Percentiles rank a stretch among this genome's conserved stretches.
Evolutionary conservation across 331 rosid genomes (phyloP).

Genomic region (Quercus lobata): DNA sequence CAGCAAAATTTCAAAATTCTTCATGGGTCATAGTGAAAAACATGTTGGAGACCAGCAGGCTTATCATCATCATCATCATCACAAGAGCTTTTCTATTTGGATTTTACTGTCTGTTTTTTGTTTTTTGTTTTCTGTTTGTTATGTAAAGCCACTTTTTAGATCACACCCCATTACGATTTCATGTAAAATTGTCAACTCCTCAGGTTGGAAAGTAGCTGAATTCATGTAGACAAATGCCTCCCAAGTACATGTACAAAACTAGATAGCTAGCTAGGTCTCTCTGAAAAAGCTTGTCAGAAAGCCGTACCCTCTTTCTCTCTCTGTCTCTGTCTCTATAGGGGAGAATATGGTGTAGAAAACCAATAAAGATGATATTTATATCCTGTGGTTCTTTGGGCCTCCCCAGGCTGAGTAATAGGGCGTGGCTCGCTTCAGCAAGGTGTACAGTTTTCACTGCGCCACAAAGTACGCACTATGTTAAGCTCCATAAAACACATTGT

Average conservation of each 20-base stretch:
- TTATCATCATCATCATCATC: too few relatives aligned
- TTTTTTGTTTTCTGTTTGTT: too few relatives aligned
- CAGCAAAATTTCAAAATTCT: too few relatives aligned
- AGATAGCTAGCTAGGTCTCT: neutral
- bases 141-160: neutral
- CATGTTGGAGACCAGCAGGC: too few relatives aligned
- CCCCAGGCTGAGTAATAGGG: neutral
- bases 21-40: too few relatives aligned
- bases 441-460: constrained; percentile 6
- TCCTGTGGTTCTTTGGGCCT: neutral
- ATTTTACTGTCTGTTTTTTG: too few relatives aligned
- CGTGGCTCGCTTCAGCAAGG: neutral
- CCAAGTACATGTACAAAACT: neutral
- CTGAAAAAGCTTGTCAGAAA: neutral
- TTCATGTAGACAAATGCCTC: neutral
- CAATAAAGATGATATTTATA: constrained; percentile 21
- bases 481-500: neutral
- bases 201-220: neutral
- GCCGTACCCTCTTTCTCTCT: neutral
- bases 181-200: neutral
- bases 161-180: neutral
- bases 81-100: too few relatives aligned
- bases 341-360: constrained; percentile 9
- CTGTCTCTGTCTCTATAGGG: neutral
- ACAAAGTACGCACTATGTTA: neutral